These are phyloP conservation scores for Exserohilum rostratum DNA, from an alignment of 2,329 filamentous ascomycete species.

Conservation along the genomic window DNA sequence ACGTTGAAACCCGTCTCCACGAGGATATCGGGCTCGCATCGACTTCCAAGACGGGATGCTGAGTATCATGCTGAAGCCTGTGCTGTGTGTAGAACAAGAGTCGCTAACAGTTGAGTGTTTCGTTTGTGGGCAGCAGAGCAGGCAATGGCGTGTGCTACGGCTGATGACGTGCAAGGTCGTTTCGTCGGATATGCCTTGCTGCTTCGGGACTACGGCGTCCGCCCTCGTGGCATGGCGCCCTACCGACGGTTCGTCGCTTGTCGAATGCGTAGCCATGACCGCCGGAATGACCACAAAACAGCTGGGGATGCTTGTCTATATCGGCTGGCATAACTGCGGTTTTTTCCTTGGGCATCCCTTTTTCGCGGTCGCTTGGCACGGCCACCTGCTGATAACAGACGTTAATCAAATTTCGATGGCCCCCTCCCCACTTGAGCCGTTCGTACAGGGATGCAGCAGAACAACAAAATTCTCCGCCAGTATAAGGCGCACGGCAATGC, in stretches of 20 bases:
- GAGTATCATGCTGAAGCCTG: too few species aligned
- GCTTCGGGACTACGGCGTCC: neutral
- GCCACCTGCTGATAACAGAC: neutral
- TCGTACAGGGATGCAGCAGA: neutral
- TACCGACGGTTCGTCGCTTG: constrained; percentile 2
- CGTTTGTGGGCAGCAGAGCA: too few species aligned
- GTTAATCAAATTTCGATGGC: constrained; percentile 7
- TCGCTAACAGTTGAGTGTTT: too few species aligned
- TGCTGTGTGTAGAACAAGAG: too few species aligned
- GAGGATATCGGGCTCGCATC: too few species aligned
- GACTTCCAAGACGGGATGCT: too few species aligned
- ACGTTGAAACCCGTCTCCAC: too few species aligned
- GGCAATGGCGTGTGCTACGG: neutral
- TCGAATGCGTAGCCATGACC: neutral
- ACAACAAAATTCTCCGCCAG: constrained; percentile 15
- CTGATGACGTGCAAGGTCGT: constrained; percentile 3
- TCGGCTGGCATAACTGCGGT: constrained; percentile 6
- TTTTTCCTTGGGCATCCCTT: neutral
- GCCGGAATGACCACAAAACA: constrained; percentile 3
- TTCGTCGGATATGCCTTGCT: constrained; percentile 3
- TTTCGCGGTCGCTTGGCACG: neutral
- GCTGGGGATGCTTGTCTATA: constrained; percentile 4
- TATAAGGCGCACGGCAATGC: neutral
- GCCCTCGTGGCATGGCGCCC: neutral
- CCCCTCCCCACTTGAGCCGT: neutral